These are phyloP conservation scores for Orbilia ellipsospora DNA, from an alignment of 2,329 filamentous ascomycete species.

Conservation along the genomic window DNA sequence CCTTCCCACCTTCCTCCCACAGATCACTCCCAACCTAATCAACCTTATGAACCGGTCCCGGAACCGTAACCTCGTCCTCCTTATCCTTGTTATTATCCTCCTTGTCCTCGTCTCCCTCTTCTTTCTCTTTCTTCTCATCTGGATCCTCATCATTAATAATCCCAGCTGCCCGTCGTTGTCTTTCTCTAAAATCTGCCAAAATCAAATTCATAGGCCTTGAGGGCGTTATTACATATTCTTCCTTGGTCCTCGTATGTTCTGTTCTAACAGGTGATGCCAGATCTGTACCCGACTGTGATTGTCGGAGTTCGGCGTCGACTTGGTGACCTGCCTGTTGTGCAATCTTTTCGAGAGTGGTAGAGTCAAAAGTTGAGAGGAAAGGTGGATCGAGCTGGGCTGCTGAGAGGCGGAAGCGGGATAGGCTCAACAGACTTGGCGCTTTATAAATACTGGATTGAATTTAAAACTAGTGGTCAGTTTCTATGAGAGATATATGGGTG, in stretches of 20 bases:
- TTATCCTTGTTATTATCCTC: background rate
- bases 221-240: background rate
- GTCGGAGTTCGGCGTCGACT: slow-evolving; percentile 5
- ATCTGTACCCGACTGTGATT: background rate
- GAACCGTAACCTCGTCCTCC: background rate
- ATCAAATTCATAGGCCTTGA: slow-evolving; percentile 3
- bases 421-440: background rate
- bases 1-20: too few relatives aligned
- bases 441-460: slow-evolving; percentile 17
- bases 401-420: slow-evolving; percentile 24
- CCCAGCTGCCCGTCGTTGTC: background rate
- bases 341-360: slow-evolving; percentile 45
- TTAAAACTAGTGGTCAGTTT: background rate
- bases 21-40: background rate
- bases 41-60: slow-evolving; percentile 2
- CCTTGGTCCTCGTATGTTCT: background rate
- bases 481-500: too few relatives aligned
- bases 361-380: slow-evolving; percentile 45
- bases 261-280: background rate
- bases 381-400: background rate
- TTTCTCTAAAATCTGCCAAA: slow-evolving; percentile 1
- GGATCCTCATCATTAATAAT: background rate
- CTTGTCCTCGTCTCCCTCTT: background rate
- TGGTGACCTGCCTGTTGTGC: slow-evolving; percentile 33
- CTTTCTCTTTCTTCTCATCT: background rate